Base-by-base conservation (phyloP, 495 filamentous ascomycete species). In the Aspergillus nanangensis region DNA sequence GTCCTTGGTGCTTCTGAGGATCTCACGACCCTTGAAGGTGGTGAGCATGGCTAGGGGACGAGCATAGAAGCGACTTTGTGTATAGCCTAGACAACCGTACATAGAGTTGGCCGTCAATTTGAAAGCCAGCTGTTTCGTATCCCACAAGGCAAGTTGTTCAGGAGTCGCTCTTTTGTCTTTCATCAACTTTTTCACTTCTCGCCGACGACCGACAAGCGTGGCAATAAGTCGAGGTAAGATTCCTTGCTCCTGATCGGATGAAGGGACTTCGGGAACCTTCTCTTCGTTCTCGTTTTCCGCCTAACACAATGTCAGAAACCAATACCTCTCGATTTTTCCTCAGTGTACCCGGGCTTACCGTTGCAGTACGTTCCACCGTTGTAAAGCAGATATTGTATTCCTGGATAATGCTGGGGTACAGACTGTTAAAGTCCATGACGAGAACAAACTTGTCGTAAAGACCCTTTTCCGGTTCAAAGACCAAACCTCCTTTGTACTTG, bases 311-410 rank as follows among this genome's bases (percentile, higher is more conserved):
- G 33, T 40, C 33, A 41, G 36, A 7, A 50, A 32, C 32, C 50
- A 37, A 44, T 41, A 46, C 62, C 55, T 24, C 45, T 22, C 1
- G 3, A 41, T 17, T 11, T n/a, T 20, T 8, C 1, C n/a, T n/a
- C n/a, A 40, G 21, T 8, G 41, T 9, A 36, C 3, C 13, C n/a
- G 8, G 36, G 56, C 78, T 72, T 71, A 81, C 79, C 60, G 75
- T 74, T 55, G 76, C 80, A 20, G 69, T 70, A 44, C 87, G 75
- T 50, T 97, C 88, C 4, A 97, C 90, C 0, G 93, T 98, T 3
- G 93, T 98, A 66, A 98, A 98, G 71, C 93, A 98, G 57, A 98
- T 98, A 62, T 98, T 98, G 71, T 80, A 97, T 74, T 98, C 94
- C 62, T 97, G 94, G 53, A 98, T 98, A 55, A 98, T 96, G 65